Conservation (phyloP, 1,284 basidiomycete species). For the Athelia sp. region DNA sequence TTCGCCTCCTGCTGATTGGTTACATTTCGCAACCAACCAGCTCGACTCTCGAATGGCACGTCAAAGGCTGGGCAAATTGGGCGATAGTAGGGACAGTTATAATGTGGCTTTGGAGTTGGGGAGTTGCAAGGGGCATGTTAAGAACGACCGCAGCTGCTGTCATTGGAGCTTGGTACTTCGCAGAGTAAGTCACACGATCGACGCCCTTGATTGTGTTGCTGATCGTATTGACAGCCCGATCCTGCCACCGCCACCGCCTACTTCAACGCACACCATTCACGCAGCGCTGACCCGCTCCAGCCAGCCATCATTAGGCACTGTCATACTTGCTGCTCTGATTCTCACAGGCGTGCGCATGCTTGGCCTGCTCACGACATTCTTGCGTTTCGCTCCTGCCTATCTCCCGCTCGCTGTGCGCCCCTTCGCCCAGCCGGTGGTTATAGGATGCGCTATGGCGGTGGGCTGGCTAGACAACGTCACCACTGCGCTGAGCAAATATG, state of each 20-base stretch:
- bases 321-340: constrained; percentile 73
- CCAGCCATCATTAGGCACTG: constrained; percentile 76
- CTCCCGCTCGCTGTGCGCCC: constrained; percentile 38
- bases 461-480: constrained; percentile 58
- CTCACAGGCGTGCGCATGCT: constrained; percentile 65
- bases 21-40: constrained; percentile 40
- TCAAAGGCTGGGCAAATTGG: constrained; percentile 80
- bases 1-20: constrained; percentile 75
- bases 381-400: constrained; percentile 54
- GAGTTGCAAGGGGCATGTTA: constrained; percentile 77
- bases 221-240: constrained; percentile 35
- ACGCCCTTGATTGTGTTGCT: constrained; percentile 5
- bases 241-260: constrained; percentile 42
- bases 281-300: constrained; percentile 76
- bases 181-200: constrained; percentile 48
- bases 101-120: constrained; percentile 91
- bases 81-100: constrained; percentile 64
- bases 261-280: constrained; percentile 68
- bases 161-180: constrained; percentile 91
- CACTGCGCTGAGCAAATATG: constrained; percentile 75
- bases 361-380: constrained; percentile 38
- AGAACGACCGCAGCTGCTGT: constrained; percentile 79
- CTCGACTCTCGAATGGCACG: constrained; percentile 60
- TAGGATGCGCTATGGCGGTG: constrained; percentile 39
- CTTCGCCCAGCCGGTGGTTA: constrained; percentile 33